Evolutionary conservation across 2,329 filamentous ascomycete species (phyloP).

Genomic region (Aspergillus glaucus): DNA sequence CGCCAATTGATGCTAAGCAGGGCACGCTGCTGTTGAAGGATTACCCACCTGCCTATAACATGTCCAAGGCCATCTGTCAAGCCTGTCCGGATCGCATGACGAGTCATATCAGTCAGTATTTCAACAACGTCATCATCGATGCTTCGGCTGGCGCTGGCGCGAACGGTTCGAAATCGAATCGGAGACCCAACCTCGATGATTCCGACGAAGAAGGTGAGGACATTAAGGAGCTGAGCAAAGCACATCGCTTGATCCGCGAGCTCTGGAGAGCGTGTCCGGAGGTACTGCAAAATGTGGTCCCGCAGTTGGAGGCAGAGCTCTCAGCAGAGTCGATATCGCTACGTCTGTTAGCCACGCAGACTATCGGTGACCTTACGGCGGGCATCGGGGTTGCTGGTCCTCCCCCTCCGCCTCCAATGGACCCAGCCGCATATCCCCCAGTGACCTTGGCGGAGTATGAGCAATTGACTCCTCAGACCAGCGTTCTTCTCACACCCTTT

Average conservation of each 20-base stretch:
- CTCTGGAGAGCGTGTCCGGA: slow-evolving; percentile 87
- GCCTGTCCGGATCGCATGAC: slow-evolving; percentile 89
- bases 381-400: slow-evolving; percentile 89
- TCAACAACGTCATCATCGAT: slow-evolving; percentile 92
- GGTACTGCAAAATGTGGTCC: slow-evolving; percentile 86
- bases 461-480: slow-evolving; percentile 45
- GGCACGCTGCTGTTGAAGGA: slow-evolving; percentile 79
- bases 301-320: slow-evolving; percentile 86
- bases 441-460: slow-evolving; percentile 40
- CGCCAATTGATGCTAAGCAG: slow-evolving; percentile 65
- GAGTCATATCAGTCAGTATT: slow-evolving; percentile 89
- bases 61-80: slow-evolving; percentile 92
- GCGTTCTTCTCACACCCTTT: slow-evolving; percentile 71
- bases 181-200: slow-evolving; percentile 50
- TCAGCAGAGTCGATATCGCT: slow-evolving; percentile 83
- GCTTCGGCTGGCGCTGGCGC: slow-evolving; percentile 57
- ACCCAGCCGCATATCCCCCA: slow-evolving; percentile 79
- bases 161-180: slow-evolving; percentile 46
- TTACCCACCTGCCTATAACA: slow-evolving; percentile 86
- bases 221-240: slow-evolving; percentile 79
- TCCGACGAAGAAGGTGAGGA: slow-evolving; percentile 71
- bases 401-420: slow-evolving; percentile 63
- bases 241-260: slow-evolving; percentile 81
- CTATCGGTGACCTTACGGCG: slow-evolving; percentile 87
- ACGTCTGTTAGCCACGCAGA: slow-evolving; percentile 82